Evolutionary conservation across 192 early-diverging fungal genomes (phyloP).

Genomic region (Kickxella alabastrina): DNA sequence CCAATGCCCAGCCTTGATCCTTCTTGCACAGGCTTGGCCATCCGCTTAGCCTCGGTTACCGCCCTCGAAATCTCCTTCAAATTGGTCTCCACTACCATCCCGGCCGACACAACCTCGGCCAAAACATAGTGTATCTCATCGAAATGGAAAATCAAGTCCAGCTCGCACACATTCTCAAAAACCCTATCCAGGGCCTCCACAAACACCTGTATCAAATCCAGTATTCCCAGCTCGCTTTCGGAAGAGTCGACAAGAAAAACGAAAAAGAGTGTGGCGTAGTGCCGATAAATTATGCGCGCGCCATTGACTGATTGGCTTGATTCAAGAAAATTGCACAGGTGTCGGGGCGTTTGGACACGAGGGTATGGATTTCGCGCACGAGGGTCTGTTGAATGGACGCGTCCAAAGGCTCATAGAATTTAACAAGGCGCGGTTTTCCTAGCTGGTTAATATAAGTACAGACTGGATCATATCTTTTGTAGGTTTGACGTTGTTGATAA

Average conservation of each 20-base stretch:
- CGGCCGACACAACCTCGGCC: conserved; percentile 84
- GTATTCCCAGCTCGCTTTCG: conserved; percentile 93
- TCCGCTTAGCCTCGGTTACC: conserved; percentile 61
- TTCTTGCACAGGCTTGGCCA: conserved; percentile 49
- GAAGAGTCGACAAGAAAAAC: conserved; percentile 95
- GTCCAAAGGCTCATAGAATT: conserved; percentile 91
- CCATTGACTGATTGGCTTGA: conserved; percentile 77
- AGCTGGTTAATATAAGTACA: conserved; percentile 98
- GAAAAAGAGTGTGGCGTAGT: conserved; percentile 98
- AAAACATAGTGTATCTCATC: conserved; percentile 85
- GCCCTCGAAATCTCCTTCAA: conserved; percentile 66
- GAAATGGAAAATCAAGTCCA: conserved; percentile 94
- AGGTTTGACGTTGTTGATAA: no score
- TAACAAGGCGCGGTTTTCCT: conserved; percentile 89
- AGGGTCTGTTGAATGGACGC: conserved; percentile 79
- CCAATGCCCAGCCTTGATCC: conserved; percentile 15
- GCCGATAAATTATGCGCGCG: conserved; percentile 90
- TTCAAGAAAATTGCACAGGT: conserved; percentile 90
- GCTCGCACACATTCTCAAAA: conserved; percentile 96
- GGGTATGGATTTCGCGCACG: conserved; percentile 80
- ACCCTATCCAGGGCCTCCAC: conserved; percentile 90
- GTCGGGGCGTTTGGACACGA: conserved; percentile 83
- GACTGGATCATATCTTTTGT: conserved; percentile 95
- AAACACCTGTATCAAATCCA: conserved; percentile 97
- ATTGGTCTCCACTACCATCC: conserved; percentile 64